Percentiles rank a stretch among this genome's conserved stretches.
Evolutionary conservation across 208 protist species (phyloP).

Genomic region (Porcisia deanei): DNA sequence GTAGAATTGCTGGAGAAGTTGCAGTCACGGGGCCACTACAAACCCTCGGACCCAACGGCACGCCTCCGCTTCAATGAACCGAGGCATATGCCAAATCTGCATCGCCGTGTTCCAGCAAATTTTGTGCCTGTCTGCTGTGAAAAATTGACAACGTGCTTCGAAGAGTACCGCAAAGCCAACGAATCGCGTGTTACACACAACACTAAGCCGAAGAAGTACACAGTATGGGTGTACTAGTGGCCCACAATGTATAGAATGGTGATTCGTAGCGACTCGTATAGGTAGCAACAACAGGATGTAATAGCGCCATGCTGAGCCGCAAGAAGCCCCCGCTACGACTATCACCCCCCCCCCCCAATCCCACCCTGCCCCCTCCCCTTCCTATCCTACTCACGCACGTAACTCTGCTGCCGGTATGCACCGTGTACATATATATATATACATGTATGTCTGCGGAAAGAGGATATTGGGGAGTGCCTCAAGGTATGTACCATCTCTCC

Average conservation of each 20-base stretch:
- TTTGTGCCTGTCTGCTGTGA: slow-evolving; percentile 40
- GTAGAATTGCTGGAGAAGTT: slow-evolving; percentile 18
- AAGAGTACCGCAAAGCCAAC: slow-evolving; percentile 17
- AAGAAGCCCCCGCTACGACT: neutral
- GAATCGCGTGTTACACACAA: slow-evolving; percentile 24
- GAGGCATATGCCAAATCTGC: slow-evolving; percentile 36
- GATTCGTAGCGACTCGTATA: neutral
- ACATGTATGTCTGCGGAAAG: neutral
- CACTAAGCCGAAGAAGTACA: neutral
- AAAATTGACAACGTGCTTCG: slow-evolving; percentile 8
- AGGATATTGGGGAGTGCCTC: too few relatives aligned
- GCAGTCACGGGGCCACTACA: slow-evolving; percentile 31
- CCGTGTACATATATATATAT: neutral
- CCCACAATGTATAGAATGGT: neutral
- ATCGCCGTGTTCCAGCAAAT: slow-evolving; percentile 32
- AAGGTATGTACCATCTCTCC: too few relatives aligned
- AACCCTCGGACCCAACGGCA: slow-evolving; percentile 27
- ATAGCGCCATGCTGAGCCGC: neutral
- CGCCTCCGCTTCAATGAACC: slow-evolving; percentile 30
- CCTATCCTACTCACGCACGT: too few relatives aligned
- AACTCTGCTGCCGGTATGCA: neutral
- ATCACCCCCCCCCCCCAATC: too few relatives aligned
- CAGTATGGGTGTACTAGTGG: neutral
- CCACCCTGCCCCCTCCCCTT: too few relatives aligned
- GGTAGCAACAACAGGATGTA: neutral